phyloP scores from a whole-genome alignment of 176 grass and related monocot genomes.

The Guadua angustifolia region DNA sequence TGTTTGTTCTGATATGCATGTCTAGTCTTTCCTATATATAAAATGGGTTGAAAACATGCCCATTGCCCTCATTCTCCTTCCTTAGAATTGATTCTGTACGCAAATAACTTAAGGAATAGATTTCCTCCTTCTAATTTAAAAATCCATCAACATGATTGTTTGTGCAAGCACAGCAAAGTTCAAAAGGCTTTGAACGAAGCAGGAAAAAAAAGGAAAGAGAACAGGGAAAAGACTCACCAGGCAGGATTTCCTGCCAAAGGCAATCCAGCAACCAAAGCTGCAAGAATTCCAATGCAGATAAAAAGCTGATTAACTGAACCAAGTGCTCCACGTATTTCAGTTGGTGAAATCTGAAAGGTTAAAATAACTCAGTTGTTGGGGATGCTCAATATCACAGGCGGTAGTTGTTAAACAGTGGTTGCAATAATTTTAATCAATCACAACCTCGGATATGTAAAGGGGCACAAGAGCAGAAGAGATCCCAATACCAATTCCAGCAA shows the following conservation, averaged over 20 bases:
- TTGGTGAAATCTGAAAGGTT: conserved; percentile 84
- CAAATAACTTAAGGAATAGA: not conserved
- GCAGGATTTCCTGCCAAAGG: conserved; percentile 86
- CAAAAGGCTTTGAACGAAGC: not conserved
- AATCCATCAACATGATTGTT: not conserved
- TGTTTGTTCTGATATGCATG: conserved; percentile 1
- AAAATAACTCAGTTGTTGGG: conserved; percentile 35
- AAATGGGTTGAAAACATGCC: conserved; percentile 14
- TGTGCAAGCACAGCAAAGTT: not conserved
- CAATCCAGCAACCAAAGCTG: conserved; percentile 91
- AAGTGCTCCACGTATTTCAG: conserved; percentile 99
- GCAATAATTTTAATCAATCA: conserved; percentile 34
- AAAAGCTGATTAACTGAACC: conserved; percentile 97
- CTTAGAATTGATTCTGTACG: conserved; percentile 1
- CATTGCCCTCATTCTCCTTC: not conserved
- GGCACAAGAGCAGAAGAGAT: conserved; percentile 98
- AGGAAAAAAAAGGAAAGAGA: not conserved
- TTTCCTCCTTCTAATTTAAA: not conserved
- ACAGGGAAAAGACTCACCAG: conserved; percentile 63
- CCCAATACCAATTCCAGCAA: conserved; percentile 95
- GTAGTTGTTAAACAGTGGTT: conserved; percentile 39
- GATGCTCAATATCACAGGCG: not conserved
- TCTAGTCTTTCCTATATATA: not conserved
- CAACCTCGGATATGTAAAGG: conserved; percentile 99
- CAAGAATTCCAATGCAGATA: conserved; percentile 96